phyloP scores from a whole-genome alignment of 352 stramenopile species.

The Phytophthora pisi region DNA sequence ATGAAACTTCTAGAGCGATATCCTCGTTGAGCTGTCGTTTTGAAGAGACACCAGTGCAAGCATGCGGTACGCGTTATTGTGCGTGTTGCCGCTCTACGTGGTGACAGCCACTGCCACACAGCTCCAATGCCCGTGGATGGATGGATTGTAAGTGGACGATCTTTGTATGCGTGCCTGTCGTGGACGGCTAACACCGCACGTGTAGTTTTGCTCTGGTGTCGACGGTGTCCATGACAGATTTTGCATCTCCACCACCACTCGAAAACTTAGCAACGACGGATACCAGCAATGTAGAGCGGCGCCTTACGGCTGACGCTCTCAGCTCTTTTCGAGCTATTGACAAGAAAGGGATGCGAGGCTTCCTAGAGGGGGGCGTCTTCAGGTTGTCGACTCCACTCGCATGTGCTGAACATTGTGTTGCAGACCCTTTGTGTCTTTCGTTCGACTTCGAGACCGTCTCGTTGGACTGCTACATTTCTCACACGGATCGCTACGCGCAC shows the following conservation, averaged over 20 bases:
- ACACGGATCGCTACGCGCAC: slow-evolving; percentile 71
- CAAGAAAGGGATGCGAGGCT: slow-evolving; percentile 58
- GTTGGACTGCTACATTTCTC: slow-evolving; percentile 70
- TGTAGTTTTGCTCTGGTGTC: slow-evolving; percentile 10
- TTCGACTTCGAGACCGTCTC: slow-evolving; percentile 75
- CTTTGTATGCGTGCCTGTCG: neutral
- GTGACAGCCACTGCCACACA: neutral
- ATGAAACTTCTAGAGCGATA: slow-evolving; percentile 13
- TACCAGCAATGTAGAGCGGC: neutral
- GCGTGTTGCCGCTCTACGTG: neutral
- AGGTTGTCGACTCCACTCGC: slow-evolving; percentile 28
- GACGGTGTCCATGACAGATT: slow-evolving; percentile 5
- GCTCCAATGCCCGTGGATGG: slow-evolving; percentile 1
- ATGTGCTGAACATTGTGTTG: slow-evolving; percentile 56
- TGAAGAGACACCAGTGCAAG: slow-evolving; percentile 23
- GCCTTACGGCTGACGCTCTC: slow-evolving; percentile 23
- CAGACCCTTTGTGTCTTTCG: slow-evolving; percentile 63
- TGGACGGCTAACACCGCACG: slow-evolving; percentile 4
- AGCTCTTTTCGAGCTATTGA: slow-evolving; percentile 47
- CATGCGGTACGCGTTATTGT: slow-evolving; percentile 1
- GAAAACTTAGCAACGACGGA: neutral
- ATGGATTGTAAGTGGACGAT: slow-evolving; percentile 25
- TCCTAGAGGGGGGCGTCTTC: slow-evolving; percentile 64
- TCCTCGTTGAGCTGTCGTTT: neutral
- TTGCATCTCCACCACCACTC: neutral